Conservation (phyloP, 148 eudicot species). For the Nepenthes gracilis region DNA sequence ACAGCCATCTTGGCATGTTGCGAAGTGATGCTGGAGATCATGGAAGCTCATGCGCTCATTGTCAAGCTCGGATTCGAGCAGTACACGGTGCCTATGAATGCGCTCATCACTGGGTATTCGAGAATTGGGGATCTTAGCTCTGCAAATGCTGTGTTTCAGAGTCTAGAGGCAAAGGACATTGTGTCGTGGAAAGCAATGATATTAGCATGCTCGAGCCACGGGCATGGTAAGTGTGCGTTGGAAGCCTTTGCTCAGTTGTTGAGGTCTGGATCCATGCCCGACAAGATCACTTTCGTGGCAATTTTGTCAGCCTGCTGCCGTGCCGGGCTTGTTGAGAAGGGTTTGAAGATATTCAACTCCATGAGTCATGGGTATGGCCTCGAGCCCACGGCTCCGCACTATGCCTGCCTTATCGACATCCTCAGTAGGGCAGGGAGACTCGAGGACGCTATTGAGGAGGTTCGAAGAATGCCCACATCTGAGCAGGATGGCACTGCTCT, state of each 20-base stretch:
- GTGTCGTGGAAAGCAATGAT: conserved; percentile 19
- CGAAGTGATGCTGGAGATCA: conserved; percentile 11
- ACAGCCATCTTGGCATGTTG: conserved; percentile 21
- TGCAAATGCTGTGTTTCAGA: conserved; percentile 13
- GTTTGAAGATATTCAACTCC: conserved; percentile 28
- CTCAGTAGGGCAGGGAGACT: conserved; percentile 52
- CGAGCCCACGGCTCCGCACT: conserved; percentile 39
- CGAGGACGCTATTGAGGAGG: conserved; percentile 41
- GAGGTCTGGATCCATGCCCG: conserved; percentile 23
- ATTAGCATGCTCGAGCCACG: conserved; percentile 20
- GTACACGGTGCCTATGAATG: conserved; percentile 16
- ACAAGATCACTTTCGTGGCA: conserved; percentile 43
- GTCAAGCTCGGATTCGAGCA: conserved; percentile 19
- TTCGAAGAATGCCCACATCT: conserved; percentile 29
- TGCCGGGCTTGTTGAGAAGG: conserved; percentile 43
- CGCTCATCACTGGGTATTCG: conserved; percentile 23
- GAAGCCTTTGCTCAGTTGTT: conserved; percentile 25
- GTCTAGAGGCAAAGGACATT: conserved; percentile 20
- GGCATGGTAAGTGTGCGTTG: conserved; percentile 15
- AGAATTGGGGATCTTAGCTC: conserved; percentile 24
- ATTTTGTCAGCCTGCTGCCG: conserved; percentile 51
- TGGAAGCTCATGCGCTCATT: conserved; percentile 21
- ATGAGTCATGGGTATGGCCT: conserved; percentile 29
- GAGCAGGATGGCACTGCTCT: conserved; percentile 30
- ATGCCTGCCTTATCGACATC: conserved; percentile 45